phyloP scores from a whole-genome alignment of 1,284 basidiomycete species.

The Cutaneotrichosporon sp. region DNA sequence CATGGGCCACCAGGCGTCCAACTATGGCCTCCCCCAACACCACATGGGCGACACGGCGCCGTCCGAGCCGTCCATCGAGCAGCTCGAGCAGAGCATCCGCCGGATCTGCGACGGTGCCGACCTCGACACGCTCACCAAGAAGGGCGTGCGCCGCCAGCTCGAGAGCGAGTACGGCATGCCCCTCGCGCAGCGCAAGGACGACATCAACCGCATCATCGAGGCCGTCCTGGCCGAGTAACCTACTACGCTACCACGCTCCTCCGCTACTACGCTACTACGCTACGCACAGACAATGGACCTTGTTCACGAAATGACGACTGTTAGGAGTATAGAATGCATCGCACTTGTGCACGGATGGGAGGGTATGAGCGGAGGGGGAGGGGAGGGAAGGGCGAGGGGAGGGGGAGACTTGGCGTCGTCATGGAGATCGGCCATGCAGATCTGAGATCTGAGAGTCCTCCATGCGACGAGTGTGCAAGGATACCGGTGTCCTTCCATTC shows the following conservation, averaged over 20 bases:
- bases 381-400: not conserved
- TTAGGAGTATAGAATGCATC: constrained; percentile 10
- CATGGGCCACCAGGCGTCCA: constrained; percentile 24
- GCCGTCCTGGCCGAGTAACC: constrained; percentile 38
- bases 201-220: constrained; percentile 55
- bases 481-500: too few relatives aligned
- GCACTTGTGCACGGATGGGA: not conserved
- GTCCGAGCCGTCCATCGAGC: constrained; percentile 62
- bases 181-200: constrained; percentile 51
- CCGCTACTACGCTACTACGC: not conserved
- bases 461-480: too few relatives aligned
- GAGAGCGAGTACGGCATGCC: constrained; percentile 70
- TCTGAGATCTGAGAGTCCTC: too few relatives aligned
- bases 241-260: not conserved
- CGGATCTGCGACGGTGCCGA: constrained; percentile 73
- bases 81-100: constrained; percentile 71
- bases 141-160: constrained; percentile 76
- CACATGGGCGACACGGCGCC: constrained; percentile 9
- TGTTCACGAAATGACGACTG: constrained; percentile 6
- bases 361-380: not conserved
- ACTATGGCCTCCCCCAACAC: constrained; percentile 10
- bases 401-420: too few relatives aligned
- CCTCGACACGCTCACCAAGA: constrained; percentile 84
- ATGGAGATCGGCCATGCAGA: too few relatives aligned
- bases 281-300: constrained; percentile 7